Evolutionary conservation across 371 early-diverging fungal genomes (phyloP), one percentile per base, ranked within the genome.

Genomic region (Funneliformis caledonium): DNA sequence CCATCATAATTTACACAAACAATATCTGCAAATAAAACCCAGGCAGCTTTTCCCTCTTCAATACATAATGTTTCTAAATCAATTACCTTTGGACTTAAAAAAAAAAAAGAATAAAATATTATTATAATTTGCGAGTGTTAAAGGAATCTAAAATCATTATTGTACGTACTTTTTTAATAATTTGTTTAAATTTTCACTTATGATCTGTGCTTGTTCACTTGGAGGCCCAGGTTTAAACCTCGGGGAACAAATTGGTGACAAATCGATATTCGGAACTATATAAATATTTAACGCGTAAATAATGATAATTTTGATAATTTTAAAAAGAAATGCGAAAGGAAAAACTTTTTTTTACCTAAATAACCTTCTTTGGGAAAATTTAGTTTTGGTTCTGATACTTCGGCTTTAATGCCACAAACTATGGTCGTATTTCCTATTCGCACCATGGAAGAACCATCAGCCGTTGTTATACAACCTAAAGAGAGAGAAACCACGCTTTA

Each of bases 351-450:
- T 56, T 56, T 81, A 94, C 94, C 96, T 42, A 98, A 85, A 82
- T 89, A 97, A 12, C 98, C 98, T 77, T 90, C 83, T 65, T 88
- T 84, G 19, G 96, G 96, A 26, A 65, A 78, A 80, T 87, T 89
- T 12, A 94, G 83, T 52, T 86, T 88, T 22, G 98, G 97, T 81
- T 93, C 93, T 65, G 96, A 89, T 1, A 97, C 95, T 85, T 97
- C 97, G n/a, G 96, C 97, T 83, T 97, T 97, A 73, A 98, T 92
- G 61, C 96, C 98, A 83, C 97, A 97, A 4, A 97, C 89, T 26
- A 96, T 95, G 5, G 94, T 94, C 2, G 97, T 97, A 65, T 95
- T 91, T 48, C 98, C 98, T 7, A 97, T 83, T 59, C 94, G 90
- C 26, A 97, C 94, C 86, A 96, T 93, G 19, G 96, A 93, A 16